These are phyloP conservation scores for Gloeostereum incarnatum DNA, from an alignment of 768 basidiomycete genomes.

Conservation along the genomic window DNA sequence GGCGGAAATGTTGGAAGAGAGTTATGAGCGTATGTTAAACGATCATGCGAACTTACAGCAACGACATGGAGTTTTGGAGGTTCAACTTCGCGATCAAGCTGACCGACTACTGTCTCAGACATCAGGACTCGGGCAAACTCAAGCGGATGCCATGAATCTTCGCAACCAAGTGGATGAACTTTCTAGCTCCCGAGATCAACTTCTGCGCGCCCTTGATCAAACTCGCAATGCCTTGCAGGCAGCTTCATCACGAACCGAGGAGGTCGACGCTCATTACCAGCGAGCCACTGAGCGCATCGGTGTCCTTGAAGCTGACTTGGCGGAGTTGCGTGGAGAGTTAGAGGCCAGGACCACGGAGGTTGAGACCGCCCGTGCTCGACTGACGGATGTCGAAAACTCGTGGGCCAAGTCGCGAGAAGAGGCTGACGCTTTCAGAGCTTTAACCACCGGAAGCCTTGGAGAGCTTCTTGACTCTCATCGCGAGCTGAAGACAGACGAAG, in stretches of 20 bases:
- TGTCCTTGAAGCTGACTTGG: slow-evolving; percentile 67
- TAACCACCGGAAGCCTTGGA: slow-evolving; percentile 81
- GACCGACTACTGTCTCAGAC: slow-evolving; percentile 68
- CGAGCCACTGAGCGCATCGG: slow-evolving; percentile 61
- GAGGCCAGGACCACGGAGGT: slow-evolving; percentile 68
- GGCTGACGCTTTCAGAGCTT: slow-evolving; percentile 79
- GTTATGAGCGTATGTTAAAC: slow-evolving; percentile 52
- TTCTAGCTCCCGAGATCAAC: slow-evolving; percentile 63
- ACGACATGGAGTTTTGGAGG: slow-evolving; percentile 48
- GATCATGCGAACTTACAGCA: slow-evolving; percentile 67
- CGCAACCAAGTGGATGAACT: slow-evolving; percentile 69
- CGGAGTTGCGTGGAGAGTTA: slow-evolving; percentile 73
- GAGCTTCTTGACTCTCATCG: slow-evolving; percentile 84
- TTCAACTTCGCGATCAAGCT: slow-evolving; percentile 63
- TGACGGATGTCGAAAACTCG: slow-evolving; percentile 79
- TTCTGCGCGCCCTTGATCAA: slow-evolving; percentile 83
- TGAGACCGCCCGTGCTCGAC: slow-evolving; percentile 53
- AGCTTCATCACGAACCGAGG: slow-evolving; percentile 67
- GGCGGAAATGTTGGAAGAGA: slow-evolving; percentile 64
- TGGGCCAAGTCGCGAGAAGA: slow-evolving; percentile 92
- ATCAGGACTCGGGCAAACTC: slow-evolving; percentile 66
- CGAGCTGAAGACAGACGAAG: slow-evolving; percentile 78
- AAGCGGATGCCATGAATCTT: slow-evolving; percentile 63
- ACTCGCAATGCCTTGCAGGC: slow-evolving; percentile 69
- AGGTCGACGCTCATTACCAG: slow-evolving; percentile 68